Base-by-base conservation (phyloP, 2,329 filamentous ascomycete genomes). In the Emergomyces pasteurianus region DNA sequence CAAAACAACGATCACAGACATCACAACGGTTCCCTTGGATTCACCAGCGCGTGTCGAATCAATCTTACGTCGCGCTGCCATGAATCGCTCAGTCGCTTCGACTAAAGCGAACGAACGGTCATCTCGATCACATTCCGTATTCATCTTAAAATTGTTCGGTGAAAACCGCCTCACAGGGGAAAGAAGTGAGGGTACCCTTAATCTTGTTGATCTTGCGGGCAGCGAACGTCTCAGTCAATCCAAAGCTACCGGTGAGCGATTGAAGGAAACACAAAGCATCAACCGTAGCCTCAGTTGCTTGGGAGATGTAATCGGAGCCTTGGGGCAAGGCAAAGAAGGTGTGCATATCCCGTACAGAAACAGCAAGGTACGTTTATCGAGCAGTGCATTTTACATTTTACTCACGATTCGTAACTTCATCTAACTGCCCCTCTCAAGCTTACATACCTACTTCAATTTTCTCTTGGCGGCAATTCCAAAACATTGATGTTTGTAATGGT, bases 401-500 rank as follows among this genome's bases (percentile, higher is more conserved):
- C 42, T 61, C 12, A 60, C 21, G 7, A 23, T 18, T 42, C 16
- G 46, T n/a, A 36, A 38, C 23, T 46, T 21, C 38, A 36, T 14
- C 54, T 57, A 49, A 43, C 16, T 6, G 23, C 28, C 3, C 6
- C 31, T 8, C 36, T 38, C 3, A n/a, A 88, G 83, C 81, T 99
- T 65, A 99, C 94, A 9, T 95, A 96, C 71, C 81, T 99, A 54
- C 82, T 99, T 43, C 90, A 97, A 83, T 95, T 94, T 71, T 96
- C 90, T 2, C 80, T 99, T 8, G 92, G 94, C 3, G 94, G 94
- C 18, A 96, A 96, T 74, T 94, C 88, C 67, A 95, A 96, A 77
- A 99, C 94, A 0, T 86, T 99, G 68, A 99, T 99, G 94, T 96
- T 99, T 73, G 90, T 97, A 72, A 97, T 97, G 92, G 89, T 96